Evolutionary conservation across 2,329 filamentous ascomycete genomes (phyloP).

Genomic region (Volutella citrinella): DNA sequence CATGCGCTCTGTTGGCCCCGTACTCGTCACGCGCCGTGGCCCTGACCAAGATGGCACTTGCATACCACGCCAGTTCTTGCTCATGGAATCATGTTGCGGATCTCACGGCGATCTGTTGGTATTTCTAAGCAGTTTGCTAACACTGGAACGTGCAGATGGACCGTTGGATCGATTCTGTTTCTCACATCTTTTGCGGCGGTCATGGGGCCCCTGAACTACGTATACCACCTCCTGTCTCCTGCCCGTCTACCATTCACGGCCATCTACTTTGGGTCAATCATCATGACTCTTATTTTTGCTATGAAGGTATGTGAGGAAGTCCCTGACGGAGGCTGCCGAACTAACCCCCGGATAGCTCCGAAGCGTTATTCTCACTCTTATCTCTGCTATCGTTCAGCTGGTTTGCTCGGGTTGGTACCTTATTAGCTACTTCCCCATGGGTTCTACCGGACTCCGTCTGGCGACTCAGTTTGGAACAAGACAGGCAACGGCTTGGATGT

Average conservation of each 20-base stretch:
- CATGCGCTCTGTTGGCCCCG: slow-evolving; percentile 4
- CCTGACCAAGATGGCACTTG: no score
- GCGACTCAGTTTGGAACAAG: slow-evolving; percentile 83
- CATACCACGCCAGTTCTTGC: no score
- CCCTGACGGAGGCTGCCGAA: slow-evolving; percentile 2
- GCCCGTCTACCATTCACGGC: slow-evolving; percentile 88
- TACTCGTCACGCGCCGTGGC: no score
- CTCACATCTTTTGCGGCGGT: slow-evolving; percentile 88
- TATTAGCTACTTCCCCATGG: slow-evolving; percentile 98
- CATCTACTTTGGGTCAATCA: slow-evolving; percentile 92
- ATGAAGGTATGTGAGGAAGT: slow-evolving; percentile 65
- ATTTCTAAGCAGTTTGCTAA: slow-evolving; percentile 24
- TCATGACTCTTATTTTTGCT: slow-evolving; percentile 85
- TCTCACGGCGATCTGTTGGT: slow-evolving; percentile 11
- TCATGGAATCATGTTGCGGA: slow-evolving; percentile 14
- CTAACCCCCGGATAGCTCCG: slow-evolving; percentile 59
- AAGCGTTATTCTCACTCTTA: slow-evolving; percentile 78
- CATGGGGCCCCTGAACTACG: slow-evolving; percentile 85
- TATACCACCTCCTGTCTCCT: slow-evolving; percentile 79
- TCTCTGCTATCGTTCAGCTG: slow-evolving; percentile 81
- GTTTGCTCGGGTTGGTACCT: slow-evolving; percentile 87
- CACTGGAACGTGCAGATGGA: slow-evolving; percentile 65
- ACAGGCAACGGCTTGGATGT: slow-evolving; percentile 85
- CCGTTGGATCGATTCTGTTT: slow-evolving; percentile 86
- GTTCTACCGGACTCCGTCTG: slow-evolving; percentile 79